Conservation (phyloP, 192 early-diverging fungal species). For the Entomortierella beljakovae region DNA sequence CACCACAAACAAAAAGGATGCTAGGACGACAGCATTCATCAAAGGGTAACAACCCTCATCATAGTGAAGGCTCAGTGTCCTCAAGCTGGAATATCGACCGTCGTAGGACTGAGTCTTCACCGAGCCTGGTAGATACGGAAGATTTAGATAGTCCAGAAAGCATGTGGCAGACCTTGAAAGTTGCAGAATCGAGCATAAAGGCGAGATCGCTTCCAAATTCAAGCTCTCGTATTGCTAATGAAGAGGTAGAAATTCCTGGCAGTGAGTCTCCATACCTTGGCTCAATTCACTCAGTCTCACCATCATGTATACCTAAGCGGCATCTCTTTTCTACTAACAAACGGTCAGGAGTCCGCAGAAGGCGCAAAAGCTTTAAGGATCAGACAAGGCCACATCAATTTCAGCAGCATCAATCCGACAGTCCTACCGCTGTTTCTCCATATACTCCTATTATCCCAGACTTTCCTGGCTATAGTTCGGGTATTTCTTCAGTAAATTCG, state of each 20-base stretch:
- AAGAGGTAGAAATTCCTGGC: neutral
- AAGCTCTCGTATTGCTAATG: neutral
- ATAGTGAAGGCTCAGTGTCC: neutral
- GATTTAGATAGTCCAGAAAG: constrained; percentile 8
- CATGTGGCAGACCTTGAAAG: constrained; percentile 40
- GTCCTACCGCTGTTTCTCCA: constrained; percentile 24
- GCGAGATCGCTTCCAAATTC: neutral
- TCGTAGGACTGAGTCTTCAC: constrained; percentile 15
- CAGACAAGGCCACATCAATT: neutral
- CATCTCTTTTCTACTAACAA: constrained; percentile 43
- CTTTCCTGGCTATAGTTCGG: constrained; percentile 12
- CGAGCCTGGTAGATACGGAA: constrained; percentile 7
- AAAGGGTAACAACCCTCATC: constrained; percentile 3
- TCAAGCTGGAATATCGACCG: constrained; percentile 14
- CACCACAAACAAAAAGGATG: constrained; percentile 36
- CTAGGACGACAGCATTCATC: constrained; percentile 23
- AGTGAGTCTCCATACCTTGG: constrained; percentile 26
- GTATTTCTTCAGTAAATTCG: neutral
- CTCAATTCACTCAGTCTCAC: constrained; percentile 21
- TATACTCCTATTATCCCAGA: constrained; percentile 23
- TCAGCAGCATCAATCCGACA: constrained; percentile 16
- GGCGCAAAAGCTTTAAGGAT: constrained; percentile 41
- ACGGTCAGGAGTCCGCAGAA: constrained; percentile 31
- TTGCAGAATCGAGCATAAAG: constrained; percentile 2
- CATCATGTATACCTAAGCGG: constrained; percentile 19